Base-by-base conservation (phyloP, 768 basidiomycete genomes). In the Fomitopsis pulvina region DNA sequence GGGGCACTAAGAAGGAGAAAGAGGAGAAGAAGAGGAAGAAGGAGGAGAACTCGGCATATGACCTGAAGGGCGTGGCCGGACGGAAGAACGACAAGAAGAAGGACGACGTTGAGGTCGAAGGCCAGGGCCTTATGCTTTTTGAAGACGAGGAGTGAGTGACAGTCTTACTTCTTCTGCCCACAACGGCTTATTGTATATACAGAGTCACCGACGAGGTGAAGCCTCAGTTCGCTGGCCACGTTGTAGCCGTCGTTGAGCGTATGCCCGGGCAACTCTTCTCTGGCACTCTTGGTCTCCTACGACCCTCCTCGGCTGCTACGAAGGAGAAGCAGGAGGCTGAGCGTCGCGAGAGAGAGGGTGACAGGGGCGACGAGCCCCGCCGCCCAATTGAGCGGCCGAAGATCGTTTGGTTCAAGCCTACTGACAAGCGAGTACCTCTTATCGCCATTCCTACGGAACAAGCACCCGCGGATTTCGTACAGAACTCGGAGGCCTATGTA, bases 21-120 rank as follows among this genome's bases (percentile, higher is more conserved):
- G 96, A 98, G 67, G 96, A 98, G 74, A 99, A 99, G 85, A 98
- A 99, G 75, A 79, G 95, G 63, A 98, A 98, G 74, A 99, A 99
- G 79, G 96, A 98, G 71, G 96, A 98, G 71, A 96, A 94, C 64
- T 85, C 92, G 25, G 91, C 93, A 0, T 97, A 93, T 66, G 95
- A 98, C 61, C 63, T 85, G 48, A 90, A 85, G 66, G 75, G 82
- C 5, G 74, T 70, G 38, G 78, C 73, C 29, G 86, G 83, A 52
- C 81, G 90, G 59, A 93, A 91, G 70, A 91, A 93, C 61, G 95
- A 98, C 73, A 99, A 99, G 83, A 98, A 98, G 79, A 97, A 97
- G 73, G 96, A 99, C 61, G 96, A 98, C 61, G 95, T 99, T 26
- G 96, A 99, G 66, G 96, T 99, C 25, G 96, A 99, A 71, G 96